Percentiles rank a stretch among this genome's conserved stretches.
phyloP scores from a whole-genome alignment of 371 early-diverging fungal genomes.

The Mortierella sp. region DNA sequence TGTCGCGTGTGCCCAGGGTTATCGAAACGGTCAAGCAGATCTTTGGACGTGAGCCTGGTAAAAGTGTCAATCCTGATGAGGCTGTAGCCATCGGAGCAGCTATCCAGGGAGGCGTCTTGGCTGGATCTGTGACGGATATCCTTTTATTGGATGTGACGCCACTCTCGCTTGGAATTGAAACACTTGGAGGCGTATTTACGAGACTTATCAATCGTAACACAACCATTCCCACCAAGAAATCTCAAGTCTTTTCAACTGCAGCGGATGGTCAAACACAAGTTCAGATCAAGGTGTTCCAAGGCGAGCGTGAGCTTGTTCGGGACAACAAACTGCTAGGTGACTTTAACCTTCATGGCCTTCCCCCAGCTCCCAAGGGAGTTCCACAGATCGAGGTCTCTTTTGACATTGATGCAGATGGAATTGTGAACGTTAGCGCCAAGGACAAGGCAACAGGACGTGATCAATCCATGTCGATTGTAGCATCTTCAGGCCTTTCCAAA shows the following conservation, averaged over 20 bases:
- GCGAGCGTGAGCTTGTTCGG: conserved; percentile 96
- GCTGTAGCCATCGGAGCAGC: conserved; percentile 99
- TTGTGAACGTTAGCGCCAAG: conserved; percentile 98
- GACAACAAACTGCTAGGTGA: conserved; percentile 99
- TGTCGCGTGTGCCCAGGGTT: conserved; percentile 99
- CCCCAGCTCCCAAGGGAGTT: conserved; percentile 93
- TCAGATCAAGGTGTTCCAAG: conserved; percentile 98
- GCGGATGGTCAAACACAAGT: conserved; percentile 99
- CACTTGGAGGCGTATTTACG: conserved; percentile 97
- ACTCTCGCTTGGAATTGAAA: conserved; percentile 98
- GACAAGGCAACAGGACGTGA: conserved; percentile 97
- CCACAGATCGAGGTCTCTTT: conserved; percentile 97
- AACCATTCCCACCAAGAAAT: conserved; percentile 99
- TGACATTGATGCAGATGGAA: conserved; percentile 99
- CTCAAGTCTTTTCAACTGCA: conserved; percentile 99
- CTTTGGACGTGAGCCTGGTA: conserved; percentile 94
- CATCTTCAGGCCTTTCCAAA: conserved; percentile 96
- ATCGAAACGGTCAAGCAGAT: conserved; percentile 91
- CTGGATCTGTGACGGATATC: conserved; percentile 95
- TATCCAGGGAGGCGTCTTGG: conserved; percentile 98
- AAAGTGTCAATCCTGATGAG: conserved; percentile 99
- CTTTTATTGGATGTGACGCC: conserved; percentile 98
- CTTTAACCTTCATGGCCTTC: conserved; percentile 92
- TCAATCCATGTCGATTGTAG: conserved; percentile 97
- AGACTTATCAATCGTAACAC: conserved; percentile 98